phyloP scores from a whole-genome alignment of 2,329 filamentous ascomycete species.

The Colletotrichum coccodes region DNA sequence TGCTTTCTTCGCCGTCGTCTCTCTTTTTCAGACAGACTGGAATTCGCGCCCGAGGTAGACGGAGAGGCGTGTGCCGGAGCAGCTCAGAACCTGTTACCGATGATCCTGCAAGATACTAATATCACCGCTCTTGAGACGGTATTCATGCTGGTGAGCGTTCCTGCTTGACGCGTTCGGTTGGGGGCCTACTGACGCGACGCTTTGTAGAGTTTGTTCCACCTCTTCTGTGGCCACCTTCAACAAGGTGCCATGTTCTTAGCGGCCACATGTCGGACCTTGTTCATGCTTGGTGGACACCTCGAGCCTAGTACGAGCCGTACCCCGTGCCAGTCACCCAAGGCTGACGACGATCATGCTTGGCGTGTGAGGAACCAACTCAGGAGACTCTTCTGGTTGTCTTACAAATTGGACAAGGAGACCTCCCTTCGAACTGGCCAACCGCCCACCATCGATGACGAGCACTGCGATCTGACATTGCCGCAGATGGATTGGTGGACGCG shows the following conservation, averaged over 20 bases:
- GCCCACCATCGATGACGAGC: conserved; percentile 59
- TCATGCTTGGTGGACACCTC: conserved; percentile 58
- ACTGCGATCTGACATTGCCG: conserved; percentile 63
- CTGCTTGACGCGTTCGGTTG: background rate
- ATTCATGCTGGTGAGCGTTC: conserved; percentile 57
- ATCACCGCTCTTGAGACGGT: conserved; percentile 56
- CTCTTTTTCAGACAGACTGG: conserved; percentile 34
- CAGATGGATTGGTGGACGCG: conserved; percentile 40
- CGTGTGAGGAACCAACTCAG: conserved; percentile 47
- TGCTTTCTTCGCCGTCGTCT: conserved; percentile 55
- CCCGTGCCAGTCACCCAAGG: conserved; percentile 23
- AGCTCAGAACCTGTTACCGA: conserved; percentile 52
- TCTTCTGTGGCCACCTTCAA: conserved; percentile 57
- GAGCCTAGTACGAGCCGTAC: conserved; percentile 19
- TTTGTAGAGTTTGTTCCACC: conserved; percentile 51
- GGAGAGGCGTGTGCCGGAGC: conserved; percentile 51
- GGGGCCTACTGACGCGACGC: background rate
- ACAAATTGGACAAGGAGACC: conserved; percentile 66
- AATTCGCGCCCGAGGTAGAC: conserved; percentile 42
- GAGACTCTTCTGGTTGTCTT: conserved; percentile 64
- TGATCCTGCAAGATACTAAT: conserved; percentile 53
- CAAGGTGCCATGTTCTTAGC: conserved; percentile 55
- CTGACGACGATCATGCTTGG: conserved; percentile 28
- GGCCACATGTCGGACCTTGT: conserved; percentile 57
- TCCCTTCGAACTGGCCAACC: conserved; percentile 63